Evolutionary conservation across 768 basidiomycete species (phyloP).

Genomic region (Leccinum boreale): DNA sequence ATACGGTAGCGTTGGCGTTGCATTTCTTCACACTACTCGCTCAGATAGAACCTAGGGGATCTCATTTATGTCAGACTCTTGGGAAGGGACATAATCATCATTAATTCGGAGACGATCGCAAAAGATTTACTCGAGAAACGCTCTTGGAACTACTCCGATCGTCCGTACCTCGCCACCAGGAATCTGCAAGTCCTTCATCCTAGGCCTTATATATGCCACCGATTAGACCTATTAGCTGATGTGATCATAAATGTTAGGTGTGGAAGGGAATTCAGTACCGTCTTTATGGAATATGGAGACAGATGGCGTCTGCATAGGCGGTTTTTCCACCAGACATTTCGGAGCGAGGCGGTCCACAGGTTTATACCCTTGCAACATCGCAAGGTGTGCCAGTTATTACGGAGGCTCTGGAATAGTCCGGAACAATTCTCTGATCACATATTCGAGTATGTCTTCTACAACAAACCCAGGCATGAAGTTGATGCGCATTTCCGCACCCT

Average conservation of each 20-base stretch:
- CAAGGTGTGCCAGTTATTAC: constrained; percentile 31
- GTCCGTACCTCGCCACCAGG: constrained; percentile 34
- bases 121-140: constrained; percentile 47
- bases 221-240: background rate
- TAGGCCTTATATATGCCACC: background rate
- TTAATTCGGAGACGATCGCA: constrained; percentile 43
- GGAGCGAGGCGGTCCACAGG: constrained; percentile 18
- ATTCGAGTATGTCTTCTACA: constrained; percentile 25
- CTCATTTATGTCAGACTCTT: constrained; percentile 47
- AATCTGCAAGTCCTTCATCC: constrained; percentile 2
- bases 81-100: constrained; percentile 43
- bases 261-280: constrained; percentile 21
- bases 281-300: constrained; percentile 31
- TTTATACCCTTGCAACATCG: constrained; percentile 31
- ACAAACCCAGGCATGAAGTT: background rate
- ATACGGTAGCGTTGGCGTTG: constrained; percentile 27
- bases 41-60: constrained; percentile 30
- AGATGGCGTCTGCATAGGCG: constrained; percentile 33
- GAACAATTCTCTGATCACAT: constrained; percentile 33
- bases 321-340: constrained; percentile 28
- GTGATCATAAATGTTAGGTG: constrained; percentile 6
- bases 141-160: constrained; percentile 48
- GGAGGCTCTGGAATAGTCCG: constrained; percentile 31
- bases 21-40: background rate
- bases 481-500: background rate